These are phyloP conservation scores for Fusarium clavum DNA, from an alignment of 2,329 filamentous ascomycete genomes.

Conservation along the genomic window DNA sequence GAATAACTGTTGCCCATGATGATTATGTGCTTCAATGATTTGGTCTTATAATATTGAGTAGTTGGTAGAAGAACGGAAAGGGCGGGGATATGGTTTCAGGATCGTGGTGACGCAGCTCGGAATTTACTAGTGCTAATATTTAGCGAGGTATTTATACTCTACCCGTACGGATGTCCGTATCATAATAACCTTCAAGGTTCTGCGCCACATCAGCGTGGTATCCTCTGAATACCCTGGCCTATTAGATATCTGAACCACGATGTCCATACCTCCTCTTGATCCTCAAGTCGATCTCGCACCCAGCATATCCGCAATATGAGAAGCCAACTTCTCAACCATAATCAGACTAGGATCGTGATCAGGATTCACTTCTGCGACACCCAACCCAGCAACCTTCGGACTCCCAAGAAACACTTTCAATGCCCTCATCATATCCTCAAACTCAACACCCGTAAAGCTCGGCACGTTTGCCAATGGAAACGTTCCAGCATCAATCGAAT, in stretches of 20 bases:
- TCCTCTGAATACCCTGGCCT: not conserved
- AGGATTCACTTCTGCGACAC: slow-evolving; percentile 39
- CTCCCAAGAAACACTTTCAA: slow-evolving; percentile 16
- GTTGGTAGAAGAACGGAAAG: not conserved
- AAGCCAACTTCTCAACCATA: slow-evolving; percentile 27
- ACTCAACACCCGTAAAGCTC: slow-evolving; percentile 37
- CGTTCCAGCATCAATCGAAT: slow-evolving; percentile 33
- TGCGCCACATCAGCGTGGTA: not conserved
- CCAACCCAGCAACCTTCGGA: slow-evolving; percentile 24
- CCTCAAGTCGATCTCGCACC: not conserved
- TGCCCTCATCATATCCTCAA: slow-evolving; percentile 38
- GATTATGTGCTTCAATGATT: not conserved
- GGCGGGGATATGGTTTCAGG: slow-evolving; percentile 4
- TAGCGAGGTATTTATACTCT: not conserved
- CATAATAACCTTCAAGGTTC: not conserved
- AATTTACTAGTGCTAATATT: not conserved
- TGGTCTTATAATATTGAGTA: not conserved
- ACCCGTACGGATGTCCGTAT: not conserved
- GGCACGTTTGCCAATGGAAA: slow-evolving; percentile 40
- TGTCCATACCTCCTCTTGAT: not conserved
- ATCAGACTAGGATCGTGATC: slow-evolving; percentile 35
- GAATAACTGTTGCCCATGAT: slow-evolving; percentile 22
- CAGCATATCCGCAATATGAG: slow-evolving; percentile 15
- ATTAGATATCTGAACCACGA: not conserved
- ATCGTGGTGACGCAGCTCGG: not conserved